Conservation (phyloP, 768 basidiomycete species). For the Amanita muscaria region DNA sequence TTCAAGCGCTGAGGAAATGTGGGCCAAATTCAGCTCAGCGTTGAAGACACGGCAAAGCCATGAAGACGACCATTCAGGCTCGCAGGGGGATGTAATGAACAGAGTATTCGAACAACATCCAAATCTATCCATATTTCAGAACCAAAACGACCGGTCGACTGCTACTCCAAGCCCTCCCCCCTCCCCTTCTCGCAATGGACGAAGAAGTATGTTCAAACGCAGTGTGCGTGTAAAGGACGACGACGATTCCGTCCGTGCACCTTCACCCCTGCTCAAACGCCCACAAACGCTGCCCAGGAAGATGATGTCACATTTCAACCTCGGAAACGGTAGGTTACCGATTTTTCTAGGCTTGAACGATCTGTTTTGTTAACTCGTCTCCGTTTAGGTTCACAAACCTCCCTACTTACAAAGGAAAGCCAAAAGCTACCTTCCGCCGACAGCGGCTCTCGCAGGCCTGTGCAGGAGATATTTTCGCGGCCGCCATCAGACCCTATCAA, state of each 20-base stretch:
- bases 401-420: conserved; percentile 14
- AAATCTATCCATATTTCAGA: conserved; percentile 50
- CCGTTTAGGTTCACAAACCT: conserved; percentile 24
- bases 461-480: conserved; percentile 7
- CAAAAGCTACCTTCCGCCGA: not conserved
- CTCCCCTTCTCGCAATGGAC: conserved; percentile 41
- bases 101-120: conserved; percentile 54
- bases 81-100: conserved; percentile 35
- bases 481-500: conserved; percentile 25
- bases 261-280: conserved; percentile 27
- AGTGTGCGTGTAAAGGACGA: conserved; percentile 39
- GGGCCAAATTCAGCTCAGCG: conserved; percentile 52
- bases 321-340: conserved; percentile 30
- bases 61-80: conserved; percentile 22
- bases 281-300: conserved; percentile 39
- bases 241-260: conserved; percentile 25
- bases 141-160: conserved; percentile 21
- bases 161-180: conserved; percentile 32
- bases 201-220: conserved; percentile 47
- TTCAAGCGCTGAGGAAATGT: conserved; percentile 31
- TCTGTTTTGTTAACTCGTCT: not conserved
- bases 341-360: not conserved
- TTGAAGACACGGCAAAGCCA: conserved; percentile 35
- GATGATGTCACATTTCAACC: conserved; percentile 33
- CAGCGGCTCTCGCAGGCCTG: conserved; percentile 8